Evolutionary conservation across 2,329 filamentous ascomycete species (phyloP).

Genomic region (Cyclaneusma minus): DNA sequence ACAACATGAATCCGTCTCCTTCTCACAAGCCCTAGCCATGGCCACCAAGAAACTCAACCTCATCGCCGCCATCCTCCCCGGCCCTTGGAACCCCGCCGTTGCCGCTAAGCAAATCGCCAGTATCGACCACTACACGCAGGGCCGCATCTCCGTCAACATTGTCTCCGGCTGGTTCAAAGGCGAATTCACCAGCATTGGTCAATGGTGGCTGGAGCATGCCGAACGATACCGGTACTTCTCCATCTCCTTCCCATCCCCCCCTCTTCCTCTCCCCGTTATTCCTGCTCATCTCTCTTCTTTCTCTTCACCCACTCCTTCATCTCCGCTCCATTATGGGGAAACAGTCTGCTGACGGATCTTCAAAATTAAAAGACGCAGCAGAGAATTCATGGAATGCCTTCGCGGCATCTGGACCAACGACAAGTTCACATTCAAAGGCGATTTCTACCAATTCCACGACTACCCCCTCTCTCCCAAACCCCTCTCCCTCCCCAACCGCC

Average conservation of each 20-base stretch:
- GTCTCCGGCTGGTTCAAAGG: slow-evolving; percentile 38
- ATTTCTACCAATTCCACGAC: slow-evolving; percentile 36
- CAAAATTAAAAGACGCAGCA: slow-evolving; percentile 25
- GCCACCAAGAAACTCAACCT: slow-evolving; percentile 31
- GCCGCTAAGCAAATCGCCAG: slow-evolving; percentile 36
- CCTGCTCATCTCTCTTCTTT: neutral
- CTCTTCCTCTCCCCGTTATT: neutral
- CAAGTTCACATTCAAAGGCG: slow-evolving; percentile 32
- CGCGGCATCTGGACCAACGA: slow-evolving; percentile 33
- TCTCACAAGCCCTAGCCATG: slow-evolving; percentile 32
- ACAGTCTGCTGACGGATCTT: too few species aligned
- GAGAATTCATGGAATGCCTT: slow-evolving; percentile 34
- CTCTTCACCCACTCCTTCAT: neutral
- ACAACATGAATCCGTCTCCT: slow-evolving; percentile 35
- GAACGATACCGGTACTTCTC: slow-evolving; percentile 27
- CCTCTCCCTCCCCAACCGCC: slow-evolving; percentile 24
- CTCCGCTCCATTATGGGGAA: too few species aligned
- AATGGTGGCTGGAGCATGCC: slow-evolving; percentile 38
- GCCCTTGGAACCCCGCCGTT: slow-evolving; percentile 32
- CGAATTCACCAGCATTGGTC: slow-evolving; percentile 33
- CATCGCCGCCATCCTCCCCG: slow-evolving; percentile 33
- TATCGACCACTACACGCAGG: slow-evolving; percentile 34
- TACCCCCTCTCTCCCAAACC: slow-evolving; percentile 34
- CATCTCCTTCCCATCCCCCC: neutral
- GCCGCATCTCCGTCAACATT: slow-evolving; percentile 33